These are phyloP conservation scores for Vitis rotundifolia DNA, from an alignment of 164 flowering plant genomes.

Conservation along the genomic window DNA sequence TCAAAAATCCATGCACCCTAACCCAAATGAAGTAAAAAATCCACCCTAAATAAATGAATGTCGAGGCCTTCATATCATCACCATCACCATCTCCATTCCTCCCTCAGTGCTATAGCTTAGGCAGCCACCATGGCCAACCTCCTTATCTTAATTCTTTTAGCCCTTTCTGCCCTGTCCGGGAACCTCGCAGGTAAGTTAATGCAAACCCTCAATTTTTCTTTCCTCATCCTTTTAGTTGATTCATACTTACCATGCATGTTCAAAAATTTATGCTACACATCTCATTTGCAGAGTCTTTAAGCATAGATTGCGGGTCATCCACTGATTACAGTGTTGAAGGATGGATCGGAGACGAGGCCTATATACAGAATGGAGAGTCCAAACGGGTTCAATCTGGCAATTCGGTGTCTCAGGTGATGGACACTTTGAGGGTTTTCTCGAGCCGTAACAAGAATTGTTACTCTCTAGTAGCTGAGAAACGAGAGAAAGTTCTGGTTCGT, in stretches of 20 bases:
- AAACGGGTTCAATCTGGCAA: not conserved
- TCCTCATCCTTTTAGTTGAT: no score
- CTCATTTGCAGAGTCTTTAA: constrained; percentile 9
- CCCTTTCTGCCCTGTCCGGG: no score
- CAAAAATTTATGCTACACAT: no score
- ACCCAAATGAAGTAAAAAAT: no score
- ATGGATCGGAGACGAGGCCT: constrained; percentile 14
- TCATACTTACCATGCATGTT: no score
- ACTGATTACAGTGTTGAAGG: not conserved
- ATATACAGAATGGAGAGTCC: constrained; percentile 7
- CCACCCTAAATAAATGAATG: no score
- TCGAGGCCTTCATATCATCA: no score
- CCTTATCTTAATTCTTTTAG: no score
- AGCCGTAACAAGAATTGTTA: constrained; percentile 22
- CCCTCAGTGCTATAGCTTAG: no score
- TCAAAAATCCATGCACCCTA: no score
- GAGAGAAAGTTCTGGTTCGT: constrained; percentile 13
- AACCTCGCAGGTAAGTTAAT: not conserved
- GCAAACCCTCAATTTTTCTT: not conserved
- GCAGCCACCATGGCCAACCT: no score
- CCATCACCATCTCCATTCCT: no score
- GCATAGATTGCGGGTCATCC: constrained; percentile 26
- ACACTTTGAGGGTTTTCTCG: constrained; percentile 24
- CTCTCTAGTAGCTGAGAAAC: constrained; percentile 5
- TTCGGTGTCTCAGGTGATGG: not conserved